Percentiles rank a stretch among this genome's conserved stretches.
These are phyloP conservation scores for Arthroderma uncinatum DNA, from an alignment of 2,329 filamentous ascomycete species.

Conservation along the genomic window DNA sequence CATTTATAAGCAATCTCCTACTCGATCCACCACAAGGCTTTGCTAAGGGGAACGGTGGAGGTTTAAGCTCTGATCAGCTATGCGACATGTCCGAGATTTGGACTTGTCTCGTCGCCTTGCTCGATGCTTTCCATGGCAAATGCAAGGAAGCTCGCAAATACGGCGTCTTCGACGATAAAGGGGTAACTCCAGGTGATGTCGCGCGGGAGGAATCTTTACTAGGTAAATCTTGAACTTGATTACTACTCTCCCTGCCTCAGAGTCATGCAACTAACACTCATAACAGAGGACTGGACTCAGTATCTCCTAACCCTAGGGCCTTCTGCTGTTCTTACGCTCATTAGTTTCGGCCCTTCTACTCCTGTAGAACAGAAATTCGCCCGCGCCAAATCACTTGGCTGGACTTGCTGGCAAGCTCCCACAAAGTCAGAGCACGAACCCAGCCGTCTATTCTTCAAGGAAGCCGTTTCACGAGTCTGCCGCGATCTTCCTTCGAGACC, in stretches of 20 bases:
- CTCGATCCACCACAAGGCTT: slow-evolving; percentile 49
- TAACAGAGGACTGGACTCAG: slow-evolving; percentile 49
- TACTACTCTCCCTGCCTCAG: background rate
- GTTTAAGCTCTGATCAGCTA: slow-evolving; percentile 45
- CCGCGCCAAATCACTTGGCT: slow-evolving; percentile 43
- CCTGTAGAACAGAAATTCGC: slow-evolving; percentile 39
- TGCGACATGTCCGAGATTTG: slow-evolving; percentile 56
- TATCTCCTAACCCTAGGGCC: slow-evolving; percentile 51
- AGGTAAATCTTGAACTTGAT: slow-evolving; percentile 28
- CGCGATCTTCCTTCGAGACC: slow-evolving; percentile 12
- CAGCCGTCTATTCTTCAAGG: slow-evolving; percentile 48
- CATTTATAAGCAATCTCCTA: slow-evolving; percentile 43
- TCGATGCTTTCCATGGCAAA: slow-evolving; percentile 46
- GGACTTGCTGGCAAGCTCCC: slow-evolving; percentile 46
- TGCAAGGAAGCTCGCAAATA: slow-evolving; percentile 43
- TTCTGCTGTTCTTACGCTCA: slow-evolving; percentile 44
- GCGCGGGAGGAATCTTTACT: slow-evolving; percentile 42
- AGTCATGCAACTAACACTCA: background rate
- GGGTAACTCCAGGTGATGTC: slow-evolving; percentile 35
- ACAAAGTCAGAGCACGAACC: slow-evolving; percentile 31
- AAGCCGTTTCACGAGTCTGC: slow-evolving; percentile 47
- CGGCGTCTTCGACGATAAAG: slow-evolving; percentile 47
- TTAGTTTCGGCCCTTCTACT: slow-evolving; percentile 30
- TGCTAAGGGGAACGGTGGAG: slow-evolving; percentile 44
- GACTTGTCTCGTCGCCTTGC: slow-evolving; percentile 47